Evolutionary conservation across 805 yeast genomes (phyloP), one percentile per base, ranked within the genome.

Genomic region (Soucietia sequanensis): DNA sequence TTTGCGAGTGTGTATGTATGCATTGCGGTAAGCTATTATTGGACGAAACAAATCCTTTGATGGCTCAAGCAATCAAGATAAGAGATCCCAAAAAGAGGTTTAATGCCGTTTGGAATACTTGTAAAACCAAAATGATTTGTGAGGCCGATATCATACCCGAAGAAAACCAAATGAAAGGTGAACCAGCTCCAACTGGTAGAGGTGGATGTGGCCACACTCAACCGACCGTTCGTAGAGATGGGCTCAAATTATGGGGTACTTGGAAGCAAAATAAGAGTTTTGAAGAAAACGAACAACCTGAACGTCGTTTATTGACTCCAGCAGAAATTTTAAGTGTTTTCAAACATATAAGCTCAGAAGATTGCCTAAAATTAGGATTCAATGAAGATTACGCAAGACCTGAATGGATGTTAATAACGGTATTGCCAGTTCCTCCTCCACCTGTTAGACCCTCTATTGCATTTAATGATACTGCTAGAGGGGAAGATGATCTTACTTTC

Each of bases 351-450:
- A 78, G 87, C 24, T 72, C 84, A 12, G 84, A 84, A 53, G 99
- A 93, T 58, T 80, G 95, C 43, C 70, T 62, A 30, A 80, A 77
- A 47, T 60, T 93, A 41, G 99, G 99, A 4, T 83, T 93, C 65
- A 87, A 85, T 56, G 95, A 89, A 58, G 97, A 93, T 57, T 93
- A 87, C 54, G 93, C 99, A 2, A 82, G 99, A 52, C 99, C 99
- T 2, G 99, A 93, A 66, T 93, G 99, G 99, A 79, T 93, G 81
- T 75, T 93, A 41, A 78, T 93, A 47, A 89, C 98, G 2, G 98
- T 93, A n/a, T 72, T 93, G 52, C 99, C 99, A 1, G 99, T 93
- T 13, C 99, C 99, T 28, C 99, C 99, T 33, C 99, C 99, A 43
- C 98, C 97, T 23, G 99, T 93, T 22, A 83, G 99, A 62, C 99